Percentiles rank a stretch among this genome's conserved stretches.
Conservation (phyloP, 2,329 filamentous ascomycete species). For the Phialocephala subalpina region DNA sequence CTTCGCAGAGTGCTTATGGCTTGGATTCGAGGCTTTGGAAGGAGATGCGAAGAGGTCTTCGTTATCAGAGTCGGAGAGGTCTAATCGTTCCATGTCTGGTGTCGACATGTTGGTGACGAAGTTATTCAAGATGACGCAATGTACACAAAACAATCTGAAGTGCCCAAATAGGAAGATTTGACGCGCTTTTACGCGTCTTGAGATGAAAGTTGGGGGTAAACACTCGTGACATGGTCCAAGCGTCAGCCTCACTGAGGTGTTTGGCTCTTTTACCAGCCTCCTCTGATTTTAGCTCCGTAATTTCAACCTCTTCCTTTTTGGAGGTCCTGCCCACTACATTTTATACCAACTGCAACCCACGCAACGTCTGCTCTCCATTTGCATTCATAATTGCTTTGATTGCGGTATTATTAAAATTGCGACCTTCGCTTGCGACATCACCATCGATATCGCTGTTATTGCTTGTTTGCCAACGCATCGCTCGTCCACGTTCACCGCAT, state of each 20-base stretch:
- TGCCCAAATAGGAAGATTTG: constrained; percentile 22
- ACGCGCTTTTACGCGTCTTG: constrained; percentile 33
- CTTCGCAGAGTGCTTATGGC: constrained; percentile 29
- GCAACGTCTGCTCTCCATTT: neutral
- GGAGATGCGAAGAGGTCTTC: constrained; percentile 67
- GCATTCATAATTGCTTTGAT: constrained; percentile 3
- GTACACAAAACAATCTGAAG: constrained; percentile 13
- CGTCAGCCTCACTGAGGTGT: neutral
- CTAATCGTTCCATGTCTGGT: constrained; percentile 58
- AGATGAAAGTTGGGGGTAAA: neutral
- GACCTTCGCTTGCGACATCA: constrained; percentile 1
- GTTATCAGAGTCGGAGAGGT: constrained; percentile 61
- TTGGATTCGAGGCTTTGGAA: constrained; percentile 46
- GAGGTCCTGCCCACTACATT: neutral
- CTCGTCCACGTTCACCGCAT: constrained; percentile 1
- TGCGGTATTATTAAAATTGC: neutral
- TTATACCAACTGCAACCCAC: neutral
- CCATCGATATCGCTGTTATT: neutral
- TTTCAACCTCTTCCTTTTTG: constrained; percentile 10
- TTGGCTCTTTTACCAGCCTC: constrained; percentile 6
- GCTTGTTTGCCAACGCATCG: constrained; percentile 11
- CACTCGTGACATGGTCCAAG: constrained; percentile 7
- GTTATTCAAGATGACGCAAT: constrained; percentile 4
- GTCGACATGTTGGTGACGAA: constrained; percentile 42
- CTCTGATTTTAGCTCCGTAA: constrained; percentile 26